Evolutionary conservation across 1,284 basidiomycete genomes (phyloP), one percentile per base, ranked within the genome.

Genomic region (Malassezia vespertilionis): DNA sequence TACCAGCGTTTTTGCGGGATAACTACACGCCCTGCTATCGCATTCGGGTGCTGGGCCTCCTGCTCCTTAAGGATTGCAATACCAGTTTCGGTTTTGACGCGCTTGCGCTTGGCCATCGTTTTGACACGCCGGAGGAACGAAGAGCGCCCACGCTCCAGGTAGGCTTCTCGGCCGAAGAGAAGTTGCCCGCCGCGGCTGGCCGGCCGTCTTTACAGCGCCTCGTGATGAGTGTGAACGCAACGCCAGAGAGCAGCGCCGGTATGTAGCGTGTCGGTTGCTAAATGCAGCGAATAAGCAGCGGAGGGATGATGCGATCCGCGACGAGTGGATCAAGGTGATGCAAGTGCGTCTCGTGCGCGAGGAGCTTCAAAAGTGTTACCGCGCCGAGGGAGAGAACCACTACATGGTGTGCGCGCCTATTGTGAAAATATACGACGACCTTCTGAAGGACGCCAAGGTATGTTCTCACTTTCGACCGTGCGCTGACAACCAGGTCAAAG

Each of bases 261-360:
- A 31, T 14, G 41, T 40, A 15, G 12, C n/a, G 11, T 12, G 12
- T 10, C 4, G n/a, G 20, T 12, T 17, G n/a, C 8, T 11, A 14
- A 17, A 5, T 11, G 1, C 67, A 77, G 76, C 72, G 48, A 72
- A 71, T 51, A 64, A 73, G 54, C 68, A 70, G 41, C 77, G 78
- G 57, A 82, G 85, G 40, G 87, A 91, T 52, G 76, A 81, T 37
- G 77, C 80, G 72, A 77, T 96, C 64, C 82, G 86, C 51, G 87
- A 93, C 74, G 83, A 84, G 46, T 97, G 91, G 91, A 78, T 96
- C 35, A 83, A 82, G 65, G 82, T 84, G 21, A 93, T 96, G 88
- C 87, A 96, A 74, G 81, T 82, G 20, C 80, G 86, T 40, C 77
- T 97, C 50, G 86, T 95, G 42, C 81, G 82, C 54, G 82, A 87